Conservation (phyloP, 257 asterid genomes). For the Solanum boliviense region DNA sequence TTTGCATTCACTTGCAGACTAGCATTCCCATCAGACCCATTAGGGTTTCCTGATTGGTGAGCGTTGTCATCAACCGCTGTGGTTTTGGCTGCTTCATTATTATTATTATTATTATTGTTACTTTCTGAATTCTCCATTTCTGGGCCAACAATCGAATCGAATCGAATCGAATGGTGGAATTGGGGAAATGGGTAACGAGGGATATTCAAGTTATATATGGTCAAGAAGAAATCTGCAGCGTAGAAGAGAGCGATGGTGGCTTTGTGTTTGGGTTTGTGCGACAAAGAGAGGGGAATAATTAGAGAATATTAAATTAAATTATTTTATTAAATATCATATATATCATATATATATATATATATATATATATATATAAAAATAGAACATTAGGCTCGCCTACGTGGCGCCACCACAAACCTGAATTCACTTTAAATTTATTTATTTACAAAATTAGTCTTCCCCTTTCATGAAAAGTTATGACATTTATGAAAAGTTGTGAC, state of each 20-base stretch:
- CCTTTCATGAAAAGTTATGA: too few species aligned
- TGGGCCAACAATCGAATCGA: neutral
- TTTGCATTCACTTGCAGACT: conserved; percentile 18
- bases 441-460: too few species aligned
- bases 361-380: too few species aligned
- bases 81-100: neutral
- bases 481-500: too few species aligned
- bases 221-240: neutral
- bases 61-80: neutral
- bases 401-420: too few species aligned
- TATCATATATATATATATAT: too few species aligned
- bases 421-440: too few species aligned
- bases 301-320: neutral
- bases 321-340: neutral
- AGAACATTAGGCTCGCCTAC: too few species aligned
- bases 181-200: neutral
- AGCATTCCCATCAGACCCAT: neutral
- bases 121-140: conserved; percentile 17
- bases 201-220: neutral
- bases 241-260: conserved; percentile 7
- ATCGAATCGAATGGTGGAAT: neutral
- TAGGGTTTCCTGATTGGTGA: neutral
- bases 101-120: neutral
- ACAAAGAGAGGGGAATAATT: neutral
- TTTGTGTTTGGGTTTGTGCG: neutral